These are phyloP conservation scores for Neonectria coccinea DNA, from an alignment of 2,329 filamentous ascomycete genomes.

Conservation along the genomic window DNA sequence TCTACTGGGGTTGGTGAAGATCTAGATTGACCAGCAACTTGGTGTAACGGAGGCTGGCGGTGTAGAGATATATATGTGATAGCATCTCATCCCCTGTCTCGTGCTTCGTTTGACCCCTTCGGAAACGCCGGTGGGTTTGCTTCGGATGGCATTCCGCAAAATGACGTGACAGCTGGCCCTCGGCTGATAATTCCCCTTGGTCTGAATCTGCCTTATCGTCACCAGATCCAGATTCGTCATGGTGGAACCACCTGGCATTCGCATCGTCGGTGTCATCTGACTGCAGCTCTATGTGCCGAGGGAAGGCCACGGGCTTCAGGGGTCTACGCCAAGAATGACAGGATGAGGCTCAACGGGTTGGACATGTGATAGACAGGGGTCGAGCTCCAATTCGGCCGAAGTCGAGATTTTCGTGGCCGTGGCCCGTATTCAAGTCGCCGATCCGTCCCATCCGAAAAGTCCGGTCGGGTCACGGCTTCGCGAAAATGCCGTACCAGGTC, in stretches of 20 bases:
- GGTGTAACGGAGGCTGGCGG: neutral
- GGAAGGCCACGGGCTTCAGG: neutral
- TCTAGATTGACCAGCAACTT: constrained; percentile 5
- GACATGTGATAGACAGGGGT: constrained; percentile 3
- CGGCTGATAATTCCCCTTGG: neutral
- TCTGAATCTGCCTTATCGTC: neutral
- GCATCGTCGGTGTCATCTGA: constrained; percentile 1
- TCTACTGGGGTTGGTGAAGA: neutral
- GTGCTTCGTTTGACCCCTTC: neutral
- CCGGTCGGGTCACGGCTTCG: neutral
- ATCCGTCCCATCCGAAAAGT: constrained; percentile 5
- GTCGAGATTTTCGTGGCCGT: no score
- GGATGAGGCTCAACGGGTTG: neutral
- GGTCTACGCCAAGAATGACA: neutral
- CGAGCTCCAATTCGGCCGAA: neutral
- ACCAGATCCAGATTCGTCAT: neutral
- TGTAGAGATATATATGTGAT: neutral
- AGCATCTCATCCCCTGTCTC: neutral
- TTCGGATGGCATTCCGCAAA: neutral
- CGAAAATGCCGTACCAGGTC: neutral
- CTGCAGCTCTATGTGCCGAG: neutral
- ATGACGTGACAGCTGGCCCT: constrained; percentile 1
- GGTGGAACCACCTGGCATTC: constrained; percentile 2
- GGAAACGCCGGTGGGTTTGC: neutral
- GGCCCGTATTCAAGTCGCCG: neutral